A percentile compares a stretch with the other conserved stretches of the same genome.
These are phyloP conservation scores for Nakazawaea ambrosiae DNA, from an alignment of 805 yeast genomes.

Conservation along the genomic window DNA sequence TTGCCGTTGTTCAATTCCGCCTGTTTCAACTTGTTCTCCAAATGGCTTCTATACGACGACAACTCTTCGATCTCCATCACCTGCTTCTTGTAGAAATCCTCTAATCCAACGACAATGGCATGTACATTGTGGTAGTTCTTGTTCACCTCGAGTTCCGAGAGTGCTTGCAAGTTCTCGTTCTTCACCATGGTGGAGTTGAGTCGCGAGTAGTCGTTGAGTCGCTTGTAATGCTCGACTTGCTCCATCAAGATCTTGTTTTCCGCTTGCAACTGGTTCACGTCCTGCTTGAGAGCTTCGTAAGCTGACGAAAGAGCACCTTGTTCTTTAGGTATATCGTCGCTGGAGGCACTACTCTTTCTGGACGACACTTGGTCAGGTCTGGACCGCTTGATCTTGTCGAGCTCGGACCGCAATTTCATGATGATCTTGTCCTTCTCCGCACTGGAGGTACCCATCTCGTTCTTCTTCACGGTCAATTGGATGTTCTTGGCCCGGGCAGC, in stretches of 20 bases:
- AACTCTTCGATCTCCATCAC: constrained; percentile 50
- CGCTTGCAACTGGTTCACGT: constrained; percentile 37
- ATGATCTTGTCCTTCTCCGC: constrained; percentile 44
- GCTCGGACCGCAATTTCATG: constrained; percentile 47
- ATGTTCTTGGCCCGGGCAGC: constrained; percentile 92
- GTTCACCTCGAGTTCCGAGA: constrained; percentile 24
- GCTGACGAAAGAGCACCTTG: too few species aligned
- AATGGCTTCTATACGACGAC: constrained; percentile 49
- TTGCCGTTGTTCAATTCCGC: constrained; percentile 4
- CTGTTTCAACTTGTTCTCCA: constrained; percentile 45
- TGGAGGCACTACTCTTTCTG: neutral
- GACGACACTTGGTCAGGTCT: constrained; percentile 3
- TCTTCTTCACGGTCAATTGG: constrained; percentile 55
- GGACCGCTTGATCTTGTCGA: constrained; percentile 56
- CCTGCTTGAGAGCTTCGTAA: constrained; percentile 19
- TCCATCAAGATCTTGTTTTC: constrained; percentile 63
- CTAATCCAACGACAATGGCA: constrained; percentile 35
- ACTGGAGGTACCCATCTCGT: constrained; percentile 28
- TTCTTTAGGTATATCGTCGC: too few species aligned
- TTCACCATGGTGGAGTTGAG: constrained; percentile 38
- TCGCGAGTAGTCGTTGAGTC: constrained; percentile 44
- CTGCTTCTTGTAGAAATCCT: constrained; percentile 39
- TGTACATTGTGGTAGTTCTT: constrained; percentile 20
- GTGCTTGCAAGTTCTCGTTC: constrained; percentile 52
- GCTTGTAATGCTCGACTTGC: constrained; percentile 59